Evolutionary conservation across 257 asterid genomes (phyloP), one percentile per base, ranked within the genome.

Genomic region (Solanum chiquidenum): DNA sequence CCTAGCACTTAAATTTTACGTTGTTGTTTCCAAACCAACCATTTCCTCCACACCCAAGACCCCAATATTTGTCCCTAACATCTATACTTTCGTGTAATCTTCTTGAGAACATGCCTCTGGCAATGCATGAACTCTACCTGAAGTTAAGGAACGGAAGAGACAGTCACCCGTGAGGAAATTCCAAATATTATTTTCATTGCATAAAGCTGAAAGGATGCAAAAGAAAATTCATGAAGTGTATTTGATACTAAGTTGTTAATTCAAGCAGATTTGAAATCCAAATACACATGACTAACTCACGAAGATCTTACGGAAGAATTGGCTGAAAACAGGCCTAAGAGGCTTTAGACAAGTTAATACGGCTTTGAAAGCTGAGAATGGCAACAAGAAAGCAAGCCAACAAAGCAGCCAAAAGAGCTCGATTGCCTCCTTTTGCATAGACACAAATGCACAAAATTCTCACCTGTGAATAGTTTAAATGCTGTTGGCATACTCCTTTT

Each of bases 381-480:
- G 40, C 6, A 9, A 16, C 9, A 40, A 40, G 44, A 40, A 40
- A 40, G 12, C 0, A 79, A 44, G 3, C 5, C 5, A 46, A 16
- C 18, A 46, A 25, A 9, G 14, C 84, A 42, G 14, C 64, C 38
- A 77, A 80, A 80, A 44, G 84, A 79, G 84, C 10, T 8, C 0
- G 27, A 14, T 27, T 29, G 13, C 29, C 5, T 16, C 66, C n/a
- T 80, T 80, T 66, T 84, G 29, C 38, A 25, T 66, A 27, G 11
- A 84, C 76, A 37, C 18, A 40, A 23, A 72, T 21, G 5, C 69
- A 46, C 71, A 21, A 52, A 68, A 60, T 40, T 37, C 87, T 89
- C 79, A 94, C 98, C 98, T 38, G 97, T 94, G 86, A 95, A 95
- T 68, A 95, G 94, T 89, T 91, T 93, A 88, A 92, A 95, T 44